These are phyloP conservation scores for Paecilomyces dactylethromorphus DNA, from an alignment of 2,329 filamentous ascomycete species.

Conservation along the genomic window DNA sequence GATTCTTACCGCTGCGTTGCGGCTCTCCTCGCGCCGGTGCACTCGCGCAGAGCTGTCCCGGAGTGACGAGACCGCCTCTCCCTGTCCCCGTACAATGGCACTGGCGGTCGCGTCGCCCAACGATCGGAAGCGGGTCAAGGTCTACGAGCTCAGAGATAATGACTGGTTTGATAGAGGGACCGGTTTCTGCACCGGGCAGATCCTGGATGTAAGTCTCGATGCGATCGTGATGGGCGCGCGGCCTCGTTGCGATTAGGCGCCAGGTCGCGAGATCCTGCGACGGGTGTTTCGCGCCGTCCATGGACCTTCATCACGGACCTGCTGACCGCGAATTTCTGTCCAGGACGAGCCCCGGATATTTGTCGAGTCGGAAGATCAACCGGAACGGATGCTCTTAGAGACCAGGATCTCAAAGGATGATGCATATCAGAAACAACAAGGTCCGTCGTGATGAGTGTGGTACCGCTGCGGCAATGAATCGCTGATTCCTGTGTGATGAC, in stretches of 20 bases:
- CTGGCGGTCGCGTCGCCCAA: conserved; percentile 42
- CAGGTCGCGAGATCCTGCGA: conserved; percentile 12
- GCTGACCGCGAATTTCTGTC: conserved; percentile 12
- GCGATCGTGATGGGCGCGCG: neutral
- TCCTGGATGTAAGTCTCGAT: conserved; percentile 58
- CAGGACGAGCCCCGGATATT: conserved; percentile 80
- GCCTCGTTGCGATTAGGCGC: conserved; percentile 2
- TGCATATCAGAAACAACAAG: conserved; percentile 97
- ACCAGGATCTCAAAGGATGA: conserved; percentile 89
- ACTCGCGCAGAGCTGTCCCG: conserved; percentile 28
- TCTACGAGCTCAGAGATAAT: conserved; percentile 96
- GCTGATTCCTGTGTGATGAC: conserved; percentile 18
- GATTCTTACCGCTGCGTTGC: neutral
- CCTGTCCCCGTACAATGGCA: conserved; percentile 37
- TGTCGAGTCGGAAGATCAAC: conserved; percentile 90
- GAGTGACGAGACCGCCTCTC: conserved; percentile 31
- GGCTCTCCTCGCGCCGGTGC: conserved; percentile 27
- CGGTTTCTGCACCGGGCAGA: conserved; percentile 81
- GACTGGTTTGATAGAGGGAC: conserved; percentile 99
- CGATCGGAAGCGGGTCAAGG: conserved; percentile 72
- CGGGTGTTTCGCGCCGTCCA: conserved; percentile 3
- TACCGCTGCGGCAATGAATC: conserved; percentile 1
- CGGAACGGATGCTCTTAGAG: conserved; percentile 74
- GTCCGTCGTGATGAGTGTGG: conserved; percentile 34
- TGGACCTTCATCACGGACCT: neutral